phyloP scores from a whole-genome alignment of 1,284 basidiomycete genomes.

The Hypsizygus ulmarius region DNA sequence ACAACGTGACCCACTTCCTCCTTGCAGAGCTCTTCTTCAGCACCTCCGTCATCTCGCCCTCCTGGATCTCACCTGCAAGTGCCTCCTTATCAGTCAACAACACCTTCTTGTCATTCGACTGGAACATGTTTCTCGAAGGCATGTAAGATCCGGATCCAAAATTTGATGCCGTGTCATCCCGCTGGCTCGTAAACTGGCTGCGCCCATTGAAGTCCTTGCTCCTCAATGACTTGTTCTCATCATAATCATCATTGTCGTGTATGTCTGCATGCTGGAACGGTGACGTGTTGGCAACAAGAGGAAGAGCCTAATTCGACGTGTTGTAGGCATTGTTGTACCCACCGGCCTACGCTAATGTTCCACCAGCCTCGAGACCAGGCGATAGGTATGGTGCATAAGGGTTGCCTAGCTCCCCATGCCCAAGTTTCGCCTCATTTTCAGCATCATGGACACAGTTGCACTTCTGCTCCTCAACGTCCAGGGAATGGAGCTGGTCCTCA shows the following conservation, averaged over 20 bases:
- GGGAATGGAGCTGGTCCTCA: constrained; percentile 82
- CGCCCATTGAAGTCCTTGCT: constrained; percentile 77
- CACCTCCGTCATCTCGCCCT: constrained; percentile 86
- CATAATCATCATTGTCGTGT: constrained; percentile 70
- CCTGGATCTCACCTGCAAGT: constrained; percentile 75
- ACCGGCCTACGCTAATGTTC: constrained; percentile 40
- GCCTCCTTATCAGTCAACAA: constrained; percentile 72
- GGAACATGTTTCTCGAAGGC: constrained; percentile 94
- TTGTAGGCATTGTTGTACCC: constrained; percentile 59
- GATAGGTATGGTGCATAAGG: constrained; percentile 74
- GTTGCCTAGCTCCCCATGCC: constrained; percentile 68
- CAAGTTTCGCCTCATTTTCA: constrained; percentile 73
- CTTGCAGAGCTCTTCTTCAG: constrained; percentile 79
- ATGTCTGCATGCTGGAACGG: constrained; percentile 69
- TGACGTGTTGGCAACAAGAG: constrained; percentile 78
- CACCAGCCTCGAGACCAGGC: constrained; percentile 43
- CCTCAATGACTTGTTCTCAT: constrained; percentile 74
- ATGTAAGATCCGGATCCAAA: constrained; percentile 90
- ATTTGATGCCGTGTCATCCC: constrained; percentile 76
- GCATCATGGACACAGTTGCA: constrained; percentile 71
- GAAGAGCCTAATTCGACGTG: constrained; percentile 57
- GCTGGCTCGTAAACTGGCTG: constrained; percentile 72
- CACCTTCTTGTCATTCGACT: constrained; percentile 71
- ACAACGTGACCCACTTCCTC: constrained; percentile 85
- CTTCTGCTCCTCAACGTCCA: constrained; percentile 85